Evolutionary conservation across 495 filamentous ascomycete genomes (phyloP).

Genomic region (Neohortaea acidophila): DNA sequence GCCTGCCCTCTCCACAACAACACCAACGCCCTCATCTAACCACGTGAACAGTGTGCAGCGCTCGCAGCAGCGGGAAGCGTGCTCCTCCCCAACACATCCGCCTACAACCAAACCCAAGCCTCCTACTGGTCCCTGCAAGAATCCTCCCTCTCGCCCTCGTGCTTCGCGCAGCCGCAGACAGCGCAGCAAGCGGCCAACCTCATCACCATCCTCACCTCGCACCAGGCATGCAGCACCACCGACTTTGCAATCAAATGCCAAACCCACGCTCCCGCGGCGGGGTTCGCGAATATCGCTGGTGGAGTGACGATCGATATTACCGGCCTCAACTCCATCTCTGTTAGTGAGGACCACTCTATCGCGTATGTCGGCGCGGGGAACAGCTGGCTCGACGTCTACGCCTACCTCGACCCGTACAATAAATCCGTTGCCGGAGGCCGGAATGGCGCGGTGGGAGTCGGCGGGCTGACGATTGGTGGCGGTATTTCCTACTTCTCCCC

Average conservation of each 20-base stretch:
- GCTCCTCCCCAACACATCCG: neutral
- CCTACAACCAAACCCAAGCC: slow-evolving; percentile 1
- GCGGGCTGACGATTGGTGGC: slow-evolving; percentile 19
- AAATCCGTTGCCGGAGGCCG: slow-evolving; percentile 17
- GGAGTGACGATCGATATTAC: slow-evolving; percentile 39
- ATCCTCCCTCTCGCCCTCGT: slow-evolving; percentile 4
- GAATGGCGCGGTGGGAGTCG: slow-evolving; percentile 18
- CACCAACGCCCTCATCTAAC: no score
- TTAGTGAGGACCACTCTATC: slow-evolving; percentile 27
- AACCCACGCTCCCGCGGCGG: slow-evolving; percentile 34
- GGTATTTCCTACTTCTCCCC: slow-evolving; percentile 10
- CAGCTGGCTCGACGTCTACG: slow-evolving; percentile 18
- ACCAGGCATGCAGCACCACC: neutral
- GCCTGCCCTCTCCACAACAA: no score
- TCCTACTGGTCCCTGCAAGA: slow-evolving; percentile 9
- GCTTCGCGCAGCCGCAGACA: slow-evolving; percentile 1
- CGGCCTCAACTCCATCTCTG: slow-evolving; percentile 29
- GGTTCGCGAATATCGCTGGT: slow-evolving; percentile 35
- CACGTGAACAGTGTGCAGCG: no score
- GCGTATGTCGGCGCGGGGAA: slow-evolving; percentile 15
- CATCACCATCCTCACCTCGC: neutral
- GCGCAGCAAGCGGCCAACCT: neutral
- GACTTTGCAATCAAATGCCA: slow-evolving; percentile 2
- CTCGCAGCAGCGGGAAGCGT: no score
- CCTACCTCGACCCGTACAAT: slow-evolving; percentile 6